Evolutionary conservation across 352 stramenopile genomes (phyloP).

Genomic region (Aphanomyces stellatus): DNA sequence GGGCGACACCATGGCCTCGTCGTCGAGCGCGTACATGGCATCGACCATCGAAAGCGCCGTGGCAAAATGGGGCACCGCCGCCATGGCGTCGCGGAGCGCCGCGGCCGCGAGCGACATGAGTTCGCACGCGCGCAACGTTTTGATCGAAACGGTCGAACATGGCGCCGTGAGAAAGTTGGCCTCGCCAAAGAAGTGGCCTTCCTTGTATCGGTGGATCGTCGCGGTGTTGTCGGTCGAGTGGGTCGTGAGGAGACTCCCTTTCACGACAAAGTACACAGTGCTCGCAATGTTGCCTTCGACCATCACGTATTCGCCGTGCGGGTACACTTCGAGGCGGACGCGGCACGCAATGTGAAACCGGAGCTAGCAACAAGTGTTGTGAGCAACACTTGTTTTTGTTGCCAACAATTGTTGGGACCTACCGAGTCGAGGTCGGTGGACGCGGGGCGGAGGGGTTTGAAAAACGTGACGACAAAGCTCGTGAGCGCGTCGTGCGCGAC

Average conservation of each 20-base stretch:
- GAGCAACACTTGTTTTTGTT: no score
- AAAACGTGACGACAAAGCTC: conserved; percentile 38
- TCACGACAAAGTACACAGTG: conserved; percentile 63
- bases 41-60: background rate
- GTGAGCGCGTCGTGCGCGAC: conserved; percentile 37
- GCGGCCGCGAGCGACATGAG: conserved; percentile 42
- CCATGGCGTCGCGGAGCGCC: conserved; percentile 32
- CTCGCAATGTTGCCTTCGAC: conserved; percentile 57
- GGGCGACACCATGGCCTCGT: background rate
- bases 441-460: conserved; percentile 26
- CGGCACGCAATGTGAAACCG: conserved; percentile 28
- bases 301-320: conserved; percentile 43
- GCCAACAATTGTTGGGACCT: conserved; percentile 16
- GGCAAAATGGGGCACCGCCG: background rate
- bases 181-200: conserved; percentile 56
- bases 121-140: conserved; percentile 44
- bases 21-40: background rate
- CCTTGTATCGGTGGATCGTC: conserved; percentile 25
- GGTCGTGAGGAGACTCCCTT: conserved; percentile 32
- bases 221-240: conserved; percentile 31
- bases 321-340: conserved; percentile 54
- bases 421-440: conserved; percentile 23
- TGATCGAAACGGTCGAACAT: conserved; percentile 38
- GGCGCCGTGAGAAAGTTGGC: conserved; percentile 43
- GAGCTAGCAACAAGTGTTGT: background rate